phyloP scores from a whole-genome alignment of 768 basidiomycete genomes.

The Tulasnella sp. region DNA sequence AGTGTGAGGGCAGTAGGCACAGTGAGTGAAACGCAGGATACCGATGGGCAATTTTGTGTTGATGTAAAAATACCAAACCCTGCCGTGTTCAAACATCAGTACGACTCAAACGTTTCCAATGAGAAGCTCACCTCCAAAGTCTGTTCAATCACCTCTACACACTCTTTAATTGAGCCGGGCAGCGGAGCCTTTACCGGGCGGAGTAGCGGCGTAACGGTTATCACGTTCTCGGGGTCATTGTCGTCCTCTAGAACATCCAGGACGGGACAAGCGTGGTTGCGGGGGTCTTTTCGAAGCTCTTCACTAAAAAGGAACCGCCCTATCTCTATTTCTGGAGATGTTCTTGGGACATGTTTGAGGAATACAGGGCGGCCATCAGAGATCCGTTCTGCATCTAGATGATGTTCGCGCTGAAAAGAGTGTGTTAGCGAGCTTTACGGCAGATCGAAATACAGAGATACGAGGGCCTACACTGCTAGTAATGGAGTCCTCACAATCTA shows the following conservation, averaged over 20 bases:
- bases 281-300: not conserved
- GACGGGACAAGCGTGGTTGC: not conserved
- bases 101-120: not conserved
- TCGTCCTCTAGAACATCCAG: not conserved
- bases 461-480: not conserved
- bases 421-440: not conserved
- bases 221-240: not conserved
- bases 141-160: not conserved
- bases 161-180: not conserved
- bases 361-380: slow-evolving; percentile 1
- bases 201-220: not conserved
- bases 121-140: not conserved
- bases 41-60: slow-evolving; percentile 10
- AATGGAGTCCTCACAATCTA: not conserved
- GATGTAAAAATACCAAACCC: slow-evolving; percentile 15
- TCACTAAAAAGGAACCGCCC: not conserved
- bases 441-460: not conserved
- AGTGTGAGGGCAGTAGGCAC: no score
- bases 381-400: not conserved
- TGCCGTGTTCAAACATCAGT: not conserved
- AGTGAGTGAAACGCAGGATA: not conserved
- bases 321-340: not conserved
- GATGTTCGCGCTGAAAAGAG: not conserved
- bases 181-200: not conserved
- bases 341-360: not conserved